Percentiles rank a stretch among this genome's conserved stretches.
phyloP scores from a whole-genome alignment of 129 eudicot genomes.

The Calendula officinalis region DNA sequence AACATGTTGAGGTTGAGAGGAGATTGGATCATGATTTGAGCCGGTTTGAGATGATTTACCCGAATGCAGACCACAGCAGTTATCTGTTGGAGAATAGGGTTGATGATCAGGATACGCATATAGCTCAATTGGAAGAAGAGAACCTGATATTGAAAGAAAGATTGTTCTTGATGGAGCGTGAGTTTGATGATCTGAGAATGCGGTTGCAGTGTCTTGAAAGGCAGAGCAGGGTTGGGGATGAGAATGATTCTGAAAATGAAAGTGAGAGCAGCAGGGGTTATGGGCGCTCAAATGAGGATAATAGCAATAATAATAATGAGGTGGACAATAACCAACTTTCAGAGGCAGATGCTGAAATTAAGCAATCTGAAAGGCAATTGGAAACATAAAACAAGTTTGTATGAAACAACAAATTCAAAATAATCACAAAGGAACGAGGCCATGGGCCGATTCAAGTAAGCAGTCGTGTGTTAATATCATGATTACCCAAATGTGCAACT shows the following conservation, averaged over 20 bases:
- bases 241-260: conserved; percentile 68
- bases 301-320: conserved; percentile 21
- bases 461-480: too few species aligned
- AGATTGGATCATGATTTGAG: conserved; percentile 93
- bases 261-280: conserved; percentile 28
- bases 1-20: conserved; percentile 86
- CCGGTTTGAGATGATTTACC: conserved; percentile 90
- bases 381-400: too few species aligned
- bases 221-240: conserved; percentile 33
- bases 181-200: conserved; percentile 73
- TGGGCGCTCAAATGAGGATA: too few species aligned
- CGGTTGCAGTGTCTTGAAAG: conserved; percentile 64
- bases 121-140: conserved; percentile 46
- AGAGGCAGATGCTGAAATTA: conserved; percentile 17
- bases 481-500: too few species aligned
- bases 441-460: not conserved
- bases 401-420: not conserved
- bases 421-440: not conserved
- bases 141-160: conserved; percentile 72
- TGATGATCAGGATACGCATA: conserved; percentile 38
- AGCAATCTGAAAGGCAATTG: conserved; percentile 1
- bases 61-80: conserved; percentile 37
- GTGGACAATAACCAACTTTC: not conserved
- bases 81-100: conserved; percentile 39
- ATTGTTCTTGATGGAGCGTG: conserved; percentile 75